Evolutionary conservation across 441 rosid species (phyloP).

Genomic region (Geranium incanum): DNA sequence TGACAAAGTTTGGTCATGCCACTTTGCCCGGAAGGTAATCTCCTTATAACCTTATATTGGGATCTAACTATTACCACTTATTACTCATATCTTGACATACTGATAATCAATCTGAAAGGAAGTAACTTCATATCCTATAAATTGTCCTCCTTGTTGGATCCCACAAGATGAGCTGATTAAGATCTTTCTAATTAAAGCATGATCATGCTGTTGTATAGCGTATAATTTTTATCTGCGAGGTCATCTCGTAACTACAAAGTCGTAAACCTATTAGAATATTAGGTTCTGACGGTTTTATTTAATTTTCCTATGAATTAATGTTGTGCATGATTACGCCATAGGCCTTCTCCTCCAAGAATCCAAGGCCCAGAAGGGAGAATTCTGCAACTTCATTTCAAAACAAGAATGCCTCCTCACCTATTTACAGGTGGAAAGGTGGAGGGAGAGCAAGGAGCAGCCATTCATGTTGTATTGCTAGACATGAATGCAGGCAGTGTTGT

Average conservation of each 20-base stretch:
- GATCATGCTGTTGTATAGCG: not conserved
- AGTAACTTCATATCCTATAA: not conserved
- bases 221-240: no score
- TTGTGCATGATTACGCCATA: constrained; percentile 22
- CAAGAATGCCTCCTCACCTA: constrained; percentile 89
- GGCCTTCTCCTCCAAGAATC: constrained; percentile 76
- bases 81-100: not conserved
- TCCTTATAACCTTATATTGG: constrained; percentile 5
- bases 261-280: not conserved
- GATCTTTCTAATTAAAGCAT: not conserved
- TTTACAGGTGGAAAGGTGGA: constrained; percentile 98
- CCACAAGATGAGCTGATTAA: not conserved
- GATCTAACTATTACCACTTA: not conserved
- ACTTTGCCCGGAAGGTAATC: constrained; percentile 68
- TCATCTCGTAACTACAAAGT: no score
- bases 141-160: not conserved
- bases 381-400: constrained; percentile 64
- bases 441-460: constrained; percentile 98
- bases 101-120: not conserved
- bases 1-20: constrained; percentile 87
- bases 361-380: constrained; percentile 82
- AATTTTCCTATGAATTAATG: not conserved
- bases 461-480: constrained; percentile 73
- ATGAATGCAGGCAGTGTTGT: constrained; percentile 55
- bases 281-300: not conserved